phyloP scores from a whole-genome alignment of 1,284 basidiomycete species.

The Bjerkandera adusta region DNA sequence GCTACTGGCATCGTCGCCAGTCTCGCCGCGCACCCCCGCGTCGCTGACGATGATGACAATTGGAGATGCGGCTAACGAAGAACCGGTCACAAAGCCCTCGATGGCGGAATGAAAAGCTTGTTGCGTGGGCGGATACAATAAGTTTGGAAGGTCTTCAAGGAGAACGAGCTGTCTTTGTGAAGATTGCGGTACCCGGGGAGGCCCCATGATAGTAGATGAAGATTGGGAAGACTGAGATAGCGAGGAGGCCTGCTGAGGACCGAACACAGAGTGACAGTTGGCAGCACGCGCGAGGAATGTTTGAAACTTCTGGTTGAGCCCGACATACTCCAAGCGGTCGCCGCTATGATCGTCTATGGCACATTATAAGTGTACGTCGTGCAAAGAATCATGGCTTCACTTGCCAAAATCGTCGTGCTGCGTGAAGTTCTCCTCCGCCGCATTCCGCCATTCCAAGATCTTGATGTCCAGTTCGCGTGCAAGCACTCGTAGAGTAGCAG shows the following conservation, averaged over 20 bases:
- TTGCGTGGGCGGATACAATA: slow-evolving; percentile 75
- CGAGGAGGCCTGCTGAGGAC: slow-evolving; percentile 14
- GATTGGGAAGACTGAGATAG: too few relatives aligned
- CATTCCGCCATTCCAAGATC: slow-evolving; percentile 84
- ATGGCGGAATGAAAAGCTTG: slow-evolving; percentile 76
- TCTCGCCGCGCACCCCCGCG: slow-evolving; percentile 70
- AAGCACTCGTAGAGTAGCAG: slow-evolving; percentile 78
- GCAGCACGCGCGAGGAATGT: slow-evolving; percentile 76
- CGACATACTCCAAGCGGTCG: slow-evolving; percentile 45
- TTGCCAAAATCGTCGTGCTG: slow-evolving; percentile 4
- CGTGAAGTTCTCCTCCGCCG: slow-evolving; percentile 41
- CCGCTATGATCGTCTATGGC: slow-evolving; percentile 12
- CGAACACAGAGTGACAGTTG: slow-evolving; percentile 59
- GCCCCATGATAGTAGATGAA: slow-evolving; percentile 5
- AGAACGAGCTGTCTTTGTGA: slow-evolving; percentile 64
- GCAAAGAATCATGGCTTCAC: not conserved
- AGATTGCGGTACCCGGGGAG: not conserved
- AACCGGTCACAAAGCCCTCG: slow-evolving; percentile 47
- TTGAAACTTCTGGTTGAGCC: slow-evolving; percentile 71
- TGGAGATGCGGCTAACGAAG: slow-evolving; percentile 53
- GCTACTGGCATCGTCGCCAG: slow-evolving; percentile 50
- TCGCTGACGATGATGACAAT: slow-evolving; percentile 87
- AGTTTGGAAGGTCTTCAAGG: slow-evolving; percentile 91
- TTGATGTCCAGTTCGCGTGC: slow-evolving; percentile 77
- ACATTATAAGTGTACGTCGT: not conserved